These are phyloP conservation scores for Russula dissimulans DNA, from an alignment of 768 basidiomycete genomes.

Conservation along the genomic window DNA sequence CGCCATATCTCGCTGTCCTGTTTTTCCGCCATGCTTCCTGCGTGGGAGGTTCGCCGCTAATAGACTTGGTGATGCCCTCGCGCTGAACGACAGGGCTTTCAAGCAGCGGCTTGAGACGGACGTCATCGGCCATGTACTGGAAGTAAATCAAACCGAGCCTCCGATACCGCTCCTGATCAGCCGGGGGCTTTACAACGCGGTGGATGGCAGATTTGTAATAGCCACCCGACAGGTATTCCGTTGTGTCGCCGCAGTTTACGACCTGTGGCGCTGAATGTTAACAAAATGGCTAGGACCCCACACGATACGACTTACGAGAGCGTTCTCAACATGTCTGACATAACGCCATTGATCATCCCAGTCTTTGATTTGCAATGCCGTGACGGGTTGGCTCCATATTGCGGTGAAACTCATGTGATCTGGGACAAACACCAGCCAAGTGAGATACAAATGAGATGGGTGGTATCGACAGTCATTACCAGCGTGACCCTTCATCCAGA, in stretches of 20 bases:
- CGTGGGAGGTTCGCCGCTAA: slow-evolving; percentile 24
- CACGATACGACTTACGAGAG: slow-evolving; percentile 23
- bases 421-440: neutral
- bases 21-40: slow-evolving; percentile 28
- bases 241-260: slow-evolving; percentile 30
- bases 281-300: neutral
- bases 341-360: slow-evolving; percentile 31
- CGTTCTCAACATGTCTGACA: slow-evolving; percentile 30
- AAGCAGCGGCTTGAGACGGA: slow-evolving; percentile 24
- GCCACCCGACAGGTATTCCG: slow-evolving; percentile 30
- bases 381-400: slow-evolving; percentile 32
- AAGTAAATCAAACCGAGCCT: slow-evolving; percentile 32
- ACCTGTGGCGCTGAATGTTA: slow-evolving; percentile 26
- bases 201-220: slow-evolving; percentile 32
- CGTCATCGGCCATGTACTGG: slow-evolving; percentile 26
- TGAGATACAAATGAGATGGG: neutral
- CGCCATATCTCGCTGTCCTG: slow-evolving; percentile 26
- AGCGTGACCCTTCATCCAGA: slow-evolving; percentile 33
- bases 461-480: slow-evolving; percentile 18
- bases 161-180: slow-evolving; percentile 27
- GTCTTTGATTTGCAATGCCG: slow-evolving; percentile 30
- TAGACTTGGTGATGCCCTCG: slow-evolving; percentile 25
- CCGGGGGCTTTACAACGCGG: slow-evolving; percentile 31
- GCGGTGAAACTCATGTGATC: slow-evolving; percentile 30
- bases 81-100: slow-evolving; percentile 28